Conservation (phyloP, 2,329 filamentous ascomycete genomes). For the Ascochyta viciae-villosae region DNA sequence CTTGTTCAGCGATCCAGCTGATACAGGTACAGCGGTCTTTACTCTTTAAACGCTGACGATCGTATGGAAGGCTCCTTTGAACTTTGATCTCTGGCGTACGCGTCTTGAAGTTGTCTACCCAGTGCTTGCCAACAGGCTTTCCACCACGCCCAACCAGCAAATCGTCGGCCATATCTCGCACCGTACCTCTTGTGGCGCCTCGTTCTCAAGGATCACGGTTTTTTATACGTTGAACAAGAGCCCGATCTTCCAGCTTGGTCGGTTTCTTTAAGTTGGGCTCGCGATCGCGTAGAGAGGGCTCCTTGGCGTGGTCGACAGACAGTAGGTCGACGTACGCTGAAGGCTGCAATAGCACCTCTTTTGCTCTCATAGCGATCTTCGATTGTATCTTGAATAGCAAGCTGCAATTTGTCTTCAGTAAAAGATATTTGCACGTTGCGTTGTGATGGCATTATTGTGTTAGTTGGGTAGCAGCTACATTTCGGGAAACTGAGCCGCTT, state of each 20-base stretch:
- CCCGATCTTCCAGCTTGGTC: not conserved
- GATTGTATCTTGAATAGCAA: not conserved
- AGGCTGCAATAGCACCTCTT: no score
- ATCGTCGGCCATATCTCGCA: not conserved
- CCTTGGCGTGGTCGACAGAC: not conserved
- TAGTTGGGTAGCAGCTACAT: no score
- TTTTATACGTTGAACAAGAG: not conserved
- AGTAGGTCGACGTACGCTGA: not conserved
- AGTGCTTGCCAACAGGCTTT: not conserved
- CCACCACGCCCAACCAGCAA: not conserved
- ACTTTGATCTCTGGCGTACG: conserved; percentile 38
- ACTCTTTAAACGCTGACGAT: not conserved
- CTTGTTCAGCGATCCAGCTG: no score
- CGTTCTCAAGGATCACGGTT: no score
- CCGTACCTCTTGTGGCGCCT: not conserved
- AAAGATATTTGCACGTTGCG: not conserved
- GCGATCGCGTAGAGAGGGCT: not conserved
- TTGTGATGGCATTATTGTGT: not conserved
- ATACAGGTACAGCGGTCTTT: no score
- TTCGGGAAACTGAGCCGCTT: no score
- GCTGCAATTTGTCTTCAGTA: not conserved
- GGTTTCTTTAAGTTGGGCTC: not conserved
- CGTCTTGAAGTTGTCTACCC: not conserved
- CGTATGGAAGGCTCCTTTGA: conserved; percentile 16
- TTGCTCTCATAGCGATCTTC: not conserved